phyloP scores from a whole-genome alignment of 768 basidiomycete species.

The Calocybe indica region DNA sequence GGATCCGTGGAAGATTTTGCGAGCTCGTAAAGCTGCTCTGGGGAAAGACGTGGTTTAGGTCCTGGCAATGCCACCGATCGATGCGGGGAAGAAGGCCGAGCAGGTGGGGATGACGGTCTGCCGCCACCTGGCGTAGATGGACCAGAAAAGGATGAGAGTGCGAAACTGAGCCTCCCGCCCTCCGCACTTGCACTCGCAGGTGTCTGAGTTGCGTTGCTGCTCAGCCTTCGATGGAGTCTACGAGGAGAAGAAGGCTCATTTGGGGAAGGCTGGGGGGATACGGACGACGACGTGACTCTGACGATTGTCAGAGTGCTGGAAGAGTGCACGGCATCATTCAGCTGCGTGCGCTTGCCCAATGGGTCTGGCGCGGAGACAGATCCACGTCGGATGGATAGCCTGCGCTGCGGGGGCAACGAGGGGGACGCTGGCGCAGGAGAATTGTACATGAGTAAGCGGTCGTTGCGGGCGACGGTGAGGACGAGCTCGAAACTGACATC shows the following conservation, averaged over 20 bases:
- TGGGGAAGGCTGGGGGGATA: neutral
- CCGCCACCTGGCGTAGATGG: conserved; percentile 22
- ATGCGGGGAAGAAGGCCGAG: conserved; percentile 44
- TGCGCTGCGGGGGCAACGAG: neutral
- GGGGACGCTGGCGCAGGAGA: no score
- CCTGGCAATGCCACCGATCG: conserved; percentile 25
- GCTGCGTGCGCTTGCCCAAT: neutral
- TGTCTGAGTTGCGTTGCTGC: neutral
- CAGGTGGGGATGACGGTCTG: conserved; percentile 37
- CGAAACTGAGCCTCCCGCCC: conserved; percentile 35
- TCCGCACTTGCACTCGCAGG: neutral
- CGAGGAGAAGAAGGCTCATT: neutral
- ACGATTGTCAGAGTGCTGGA: conserved; percentile 1
- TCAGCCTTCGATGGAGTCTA: neutral
- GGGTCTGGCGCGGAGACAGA: neutral
- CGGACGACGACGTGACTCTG: neutral
- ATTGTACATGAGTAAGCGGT: no score
- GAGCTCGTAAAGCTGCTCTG: conserved; percentile 72
- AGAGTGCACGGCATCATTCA: neutral
- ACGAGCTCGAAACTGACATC: no score
- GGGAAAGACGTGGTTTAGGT: conserved; percentile 45
- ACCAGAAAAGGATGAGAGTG: conserved; percentile 54
- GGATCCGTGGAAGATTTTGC: conserved; percentile 56
- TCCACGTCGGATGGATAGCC: neutral
- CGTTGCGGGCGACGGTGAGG: no score